These are phyloP conservation scores for Cystofilobasidium ferigula DNA, from an alignment of 768 basidiomycete genomes.

Conservation along the genomic window DNA sequence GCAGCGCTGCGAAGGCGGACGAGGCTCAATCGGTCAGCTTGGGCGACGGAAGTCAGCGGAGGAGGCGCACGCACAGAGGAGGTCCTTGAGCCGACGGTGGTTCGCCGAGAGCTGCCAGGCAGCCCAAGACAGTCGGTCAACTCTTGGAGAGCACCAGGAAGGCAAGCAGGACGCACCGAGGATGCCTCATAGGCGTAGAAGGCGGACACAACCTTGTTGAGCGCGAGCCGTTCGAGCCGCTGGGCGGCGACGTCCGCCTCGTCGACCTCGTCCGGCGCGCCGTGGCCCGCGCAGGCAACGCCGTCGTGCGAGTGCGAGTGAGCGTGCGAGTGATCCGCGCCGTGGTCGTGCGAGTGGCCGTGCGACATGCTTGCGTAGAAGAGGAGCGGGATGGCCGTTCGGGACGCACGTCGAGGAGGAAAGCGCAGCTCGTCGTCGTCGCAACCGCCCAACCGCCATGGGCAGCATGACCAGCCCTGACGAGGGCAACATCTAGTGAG, in stretches of 20 bases:
- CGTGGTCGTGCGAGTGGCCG: conserved; percentile 12
- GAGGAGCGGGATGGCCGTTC: neutral
- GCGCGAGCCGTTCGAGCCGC: neutral
- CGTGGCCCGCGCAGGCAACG: conserved; percentile 3
- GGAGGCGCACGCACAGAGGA: conserved; percentile 13
- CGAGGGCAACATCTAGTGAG: conserved; percentile 16
- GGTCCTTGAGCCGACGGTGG: conserved; percentile 23
- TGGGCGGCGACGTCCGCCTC: conserved; percentile 8
- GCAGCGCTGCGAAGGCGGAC: conserved; percentile 53
- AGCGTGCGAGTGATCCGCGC: conserved; percentile 13
- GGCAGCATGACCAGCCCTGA: too few relatives aligned
- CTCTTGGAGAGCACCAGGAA: neutral
- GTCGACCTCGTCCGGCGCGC: neutral
- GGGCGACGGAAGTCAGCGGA: neutral
- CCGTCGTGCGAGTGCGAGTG: conserved; percentile 16
- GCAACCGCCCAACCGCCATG: too few relatives aligned
- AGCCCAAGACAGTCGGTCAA: neutral
- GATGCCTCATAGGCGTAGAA: conserved; percentile 22
- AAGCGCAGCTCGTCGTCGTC: neutral
- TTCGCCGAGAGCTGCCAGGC: conserved; percentile 17
- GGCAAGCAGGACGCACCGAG: neutral
- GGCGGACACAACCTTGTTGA: conserved; percentile 4
- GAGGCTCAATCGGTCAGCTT: neutral
- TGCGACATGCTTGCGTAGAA: neutral
- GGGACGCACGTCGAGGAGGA: neutral